Percentiles rank a stretch among this genome's conserved stretches.
Evolutionary conservation across 805 yeast species (phyloP).

Genomic region (Wickerhamiella alocasiicola): DNA sequence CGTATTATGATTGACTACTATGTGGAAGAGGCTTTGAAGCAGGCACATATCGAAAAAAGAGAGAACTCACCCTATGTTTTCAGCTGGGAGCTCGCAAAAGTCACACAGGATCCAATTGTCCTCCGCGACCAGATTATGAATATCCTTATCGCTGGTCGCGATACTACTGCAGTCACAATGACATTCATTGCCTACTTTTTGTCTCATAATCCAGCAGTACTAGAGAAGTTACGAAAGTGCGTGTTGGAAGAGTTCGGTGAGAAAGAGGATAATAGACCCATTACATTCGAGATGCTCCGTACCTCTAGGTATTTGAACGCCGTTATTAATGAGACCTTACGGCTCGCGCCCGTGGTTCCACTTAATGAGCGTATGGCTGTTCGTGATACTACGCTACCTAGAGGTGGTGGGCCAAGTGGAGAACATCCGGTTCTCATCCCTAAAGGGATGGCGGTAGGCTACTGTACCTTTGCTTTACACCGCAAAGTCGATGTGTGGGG

Average conservation of each 20-base stretch:
- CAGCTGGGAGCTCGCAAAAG: constrained; percentile 33
- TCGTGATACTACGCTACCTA: constrained; percentile 35
- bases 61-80: constrained; percentile 28
- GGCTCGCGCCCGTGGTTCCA: constrained; percentile 38
- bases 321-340: constrained; percentile 34
- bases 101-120: constrained; percentile 32
- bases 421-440: constrained; percentile 28
- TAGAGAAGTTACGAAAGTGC: constrained; percentile 26
- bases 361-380: constrained; percentile 33
- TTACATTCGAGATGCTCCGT: constrained; percentile 33
- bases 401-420: constrained; percentile 35
- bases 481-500: constrained; percentile 31
- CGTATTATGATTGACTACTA: constrained; percentile 28
- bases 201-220: constrained; percentile 31
- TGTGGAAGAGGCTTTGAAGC: constrained; percentile 10
- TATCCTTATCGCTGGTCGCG: constrained; percentile 37
- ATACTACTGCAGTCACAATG: constrained; percentile 36
- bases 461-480: constrained; percentile 31
- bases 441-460: constrained; percentile 31
- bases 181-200: constrained; percentile 31
- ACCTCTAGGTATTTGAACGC: constrained; percentile 33
- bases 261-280: constrained; percentile 19
- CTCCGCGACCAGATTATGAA: constrained; percentile 36
- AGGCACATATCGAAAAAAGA: constrained; percentile 16
- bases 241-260: constrained; percentile 18